These are phyloP conservation scores for Kodamaea restingae DNA, from an alignment of 805 yeast genomes.

Conservation along the genomic window DNA sequence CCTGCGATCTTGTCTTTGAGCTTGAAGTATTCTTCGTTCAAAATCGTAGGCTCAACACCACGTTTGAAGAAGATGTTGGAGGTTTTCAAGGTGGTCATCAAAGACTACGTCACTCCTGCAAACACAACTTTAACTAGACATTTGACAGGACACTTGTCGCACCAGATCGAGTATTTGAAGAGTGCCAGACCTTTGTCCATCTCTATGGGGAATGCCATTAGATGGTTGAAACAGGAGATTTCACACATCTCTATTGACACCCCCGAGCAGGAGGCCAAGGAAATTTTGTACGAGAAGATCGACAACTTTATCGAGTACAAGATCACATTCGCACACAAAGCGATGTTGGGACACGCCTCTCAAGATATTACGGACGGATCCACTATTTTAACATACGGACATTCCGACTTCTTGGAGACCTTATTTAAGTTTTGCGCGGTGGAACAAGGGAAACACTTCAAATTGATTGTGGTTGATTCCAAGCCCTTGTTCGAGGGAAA, in stretches of 20 bases:
- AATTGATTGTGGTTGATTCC: slow-evolving; percentile 85
- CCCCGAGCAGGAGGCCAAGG: slow-evolving; percentile 64
- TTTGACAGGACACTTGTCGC: slow-evolving; percentile 79
- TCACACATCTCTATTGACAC: slow-evolving; percentile 74
- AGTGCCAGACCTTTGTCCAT: slow-evolving; percentile 88
- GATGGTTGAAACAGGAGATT: slow-evolving; percentile 95
- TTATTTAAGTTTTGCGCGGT: slow-evolving; percentile 64
- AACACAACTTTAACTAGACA: slow-evolving; percentile 85
- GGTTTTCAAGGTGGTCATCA: slow-evolving; percentile 76
- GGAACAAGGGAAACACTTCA: slow-evolving; percentile 60
- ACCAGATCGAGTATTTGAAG: slow-evolving; percentile 89
- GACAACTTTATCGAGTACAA: slow-evolving; percentile 81
- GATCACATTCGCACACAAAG: slow-evolving; percentile 74
- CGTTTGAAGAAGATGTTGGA: slow-evolving; percentile 81
- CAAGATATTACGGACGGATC: slow-evolving; percentile 71
- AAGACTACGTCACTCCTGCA: slow-evolving; percentile 78
- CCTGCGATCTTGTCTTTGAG: slow-evolving; percentile 79
- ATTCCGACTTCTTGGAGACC: slow-evolving; percentile 76
- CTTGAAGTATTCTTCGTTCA: slow-evolving; percentile 74
- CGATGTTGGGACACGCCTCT: slow-evolving; percentile 78
- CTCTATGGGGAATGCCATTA: slow-evolving; percentile 95
- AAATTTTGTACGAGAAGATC: slow-evolving; percentile 58
- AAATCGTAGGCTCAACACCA: slow-evolving; percentile 84
- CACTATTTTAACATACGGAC: slow-evolving; percentile 83
- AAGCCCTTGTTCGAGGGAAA: slow-evolving; percentile 94